A percentile compares a stretch with the other conserved stretches of the same genome.
Conservation (phyloP, 768 basidiomycete genomes). For the Leucocoprinus sp. region DNA sequence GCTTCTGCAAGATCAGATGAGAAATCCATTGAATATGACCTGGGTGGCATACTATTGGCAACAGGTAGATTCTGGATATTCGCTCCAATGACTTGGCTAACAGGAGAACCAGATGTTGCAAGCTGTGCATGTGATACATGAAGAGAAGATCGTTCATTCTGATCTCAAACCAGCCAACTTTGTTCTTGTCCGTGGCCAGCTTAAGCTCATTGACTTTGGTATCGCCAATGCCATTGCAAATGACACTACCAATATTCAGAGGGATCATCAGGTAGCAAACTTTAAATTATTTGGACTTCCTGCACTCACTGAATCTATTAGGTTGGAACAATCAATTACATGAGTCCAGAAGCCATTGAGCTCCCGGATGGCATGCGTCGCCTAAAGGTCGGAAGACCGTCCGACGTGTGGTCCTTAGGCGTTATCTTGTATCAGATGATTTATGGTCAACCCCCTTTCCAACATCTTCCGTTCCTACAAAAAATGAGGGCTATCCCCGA, state of each 20-base stretch:
- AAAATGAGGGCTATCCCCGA: constrained; percentile 96
- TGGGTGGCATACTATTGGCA: constrained; percentile 97
- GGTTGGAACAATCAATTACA: constrained; percentile 98
- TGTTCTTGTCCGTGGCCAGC: constrained; percentile 86
- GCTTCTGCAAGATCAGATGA: constrained; percentile 76
- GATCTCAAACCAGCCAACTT: constrained; percentile 99
- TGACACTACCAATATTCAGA: constrained; percentile 96
- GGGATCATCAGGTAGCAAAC: constrained; percentile 81
- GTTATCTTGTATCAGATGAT: constrained; percentile 99
- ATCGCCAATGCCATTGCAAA: constrained; percentile 98
- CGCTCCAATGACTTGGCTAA: constrained; percentile 1
- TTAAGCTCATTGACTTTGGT: constrained; percentile 99
- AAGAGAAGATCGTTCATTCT: constrained; percentile 97
- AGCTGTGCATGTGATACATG: constrained; percentile 97
- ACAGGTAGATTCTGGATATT: constrained; percentile 49
- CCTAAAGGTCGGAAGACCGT: constrained; percentile 90
- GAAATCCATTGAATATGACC: constrained; percentile 82
- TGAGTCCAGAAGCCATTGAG: constrained; percentile 97
- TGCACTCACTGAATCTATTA: constrained; percentile 19
- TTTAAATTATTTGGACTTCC: neutral
- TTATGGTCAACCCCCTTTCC: constrained; percentile 90
- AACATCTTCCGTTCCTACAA: constrained; percentile 69
- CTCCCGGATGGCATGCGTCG: constrained; percentile 78
- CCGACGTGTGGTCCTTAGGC: constrained; percentile 96
- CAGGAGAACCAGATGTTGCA: constrained; percentile 75